Percentiles rank a stretch among this genome's conserved stretches.
phyloP scores from a whole-genome alignment of 352 stramenopile genomes.

The Pythium aquatile region DNA sequence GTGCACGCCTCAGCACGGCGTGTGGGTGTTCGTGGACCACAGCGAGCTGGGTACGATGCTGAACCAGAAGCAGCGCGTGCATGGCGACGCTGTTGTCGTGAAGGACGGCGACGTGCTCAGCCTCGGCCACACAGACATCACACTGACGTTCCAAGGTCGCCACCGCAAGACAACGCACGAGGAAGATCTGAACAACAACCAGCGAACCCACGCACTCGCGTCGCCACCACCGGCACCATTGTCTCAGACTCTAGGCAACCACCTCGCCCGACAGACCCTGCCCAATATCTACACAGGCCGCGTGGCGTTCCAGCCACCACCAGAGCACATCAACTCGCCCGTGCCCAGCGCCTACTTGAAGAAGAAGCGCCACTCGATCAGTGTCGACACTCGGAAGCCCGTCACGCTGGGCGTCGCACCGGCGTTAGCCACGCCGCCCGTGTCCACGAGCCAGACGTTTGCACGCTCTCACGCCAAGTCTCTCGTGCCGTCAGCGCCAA shows the following conservation, averaged over 20 bases:
- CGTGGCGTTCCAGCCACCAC: slow-evolving; percentile 26
- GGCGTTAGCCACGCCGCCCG: neutral
- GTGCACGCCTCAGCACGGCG: slow-evolving; percentile 32
- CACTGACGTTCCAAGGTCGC: slow-evolving; percentile 4
- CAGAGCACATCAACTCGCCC: slow-evolving; percentile 61
- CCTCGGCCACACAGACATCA: slow-evolving; percentile 56
- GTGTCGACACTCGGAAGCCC: slow-evolving; percentile 27
- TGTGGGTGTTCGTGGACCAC: slow-evolving; percentile 84
- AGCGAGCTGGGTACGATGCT: slow-evolving; percentile 48
- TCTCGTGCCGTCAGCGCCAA: slow-evolving; percentile 27
- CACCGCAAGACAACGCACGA: slow-evolving; percentile 8
- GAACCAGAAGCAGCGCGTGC: slow-evolving; percentile 39
- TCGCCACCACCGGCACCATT: slow-evolving; percentile 4
- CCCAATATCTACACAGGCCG: slow-evolving; percentile 13
- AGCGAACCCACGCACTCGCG: neutral
- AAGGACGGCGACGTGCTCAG: slow-evolving; percentile 51
- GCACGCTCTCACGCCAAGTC: slow-evolving; percentile 11
- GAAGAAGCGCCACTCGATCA: slow-evolving; percentile 53
- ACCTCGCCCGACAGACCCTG: slow-evolving; percentile 13
- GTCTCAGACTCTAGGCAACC: neutral
- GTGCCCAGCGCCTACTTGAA: slow-evolving; percentile 42
- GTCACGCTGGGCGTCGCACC: slow-evolving; percentile 21
- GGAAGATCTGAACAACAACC: slow-evolving; percentile 17
- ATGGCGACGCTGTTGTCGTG: slow-evolving; percentile 53
- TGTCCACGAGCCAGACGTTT: slow-evolving; percentile 24